Percentiles rank a stretch among this genome's conserved stretches.
Conservation (phyloP, 177 flowering plant genomes). For the Vitis hybrid region DNA sequence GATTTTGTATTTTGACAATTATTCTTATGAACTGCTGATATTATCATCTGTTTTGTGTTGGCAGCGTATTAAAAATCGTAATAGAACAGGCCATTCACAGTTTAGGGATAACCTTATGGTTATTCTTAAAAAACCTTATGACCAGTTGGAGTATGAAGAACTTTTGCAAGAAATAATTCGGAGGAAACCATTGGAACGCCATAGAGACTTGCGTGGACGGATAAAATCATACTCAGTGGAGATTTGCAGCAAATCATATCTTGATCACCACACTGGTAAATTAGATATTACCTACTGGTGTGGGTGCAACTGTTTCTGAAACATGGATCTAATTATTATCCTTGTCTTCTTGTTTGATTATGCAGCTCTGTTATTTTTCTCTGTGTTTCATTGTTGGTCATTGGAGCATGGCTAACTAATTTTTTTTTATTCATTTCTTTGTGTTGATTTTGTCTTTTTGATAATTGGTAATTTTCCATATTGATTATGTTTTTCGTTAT, state of each 20-base stretch:
- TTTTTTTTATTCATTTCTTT: not conserved
- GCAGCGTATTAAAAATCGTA: not conserved
- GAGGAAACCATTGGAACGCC: constrained; percentile 6
- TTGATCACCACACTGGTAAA: constrained; percentile 33
- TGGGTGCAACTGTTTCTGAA: not conserved
- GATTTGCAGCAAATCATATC: constrained; percentile 26
- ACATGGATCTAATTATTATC: not conserved
- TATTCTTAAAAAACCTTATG: constrained; percentile 27
- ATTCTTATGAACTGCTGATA: not conserved
- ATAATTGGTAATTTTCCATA: not conserved
- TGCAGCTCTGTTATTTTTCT: not conserved
- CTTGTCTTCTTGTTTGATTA: not conserved
- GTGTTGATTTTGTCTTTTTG: not conserved
- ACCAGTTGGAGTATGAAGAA: constrained; percentile 16
- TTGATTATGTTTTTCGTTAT: not conserved
- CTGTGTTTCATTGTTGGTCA: not conserved
- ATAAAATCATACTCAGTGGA: constrained; percentile 8
- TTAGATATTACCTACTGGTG: not conserved
- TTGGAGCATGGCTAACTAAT: no score
- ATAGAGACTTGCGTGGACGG: constrained; percentile 22
- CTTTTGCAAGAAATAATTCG: constrained; percentile 8
- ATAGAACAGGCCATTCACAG: not conserved
- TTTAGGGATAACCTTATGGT: constrained; percentile 26
- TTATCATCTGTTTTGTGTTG: not conserved
- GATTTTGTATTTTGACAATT: not conserved